Evolutionary conservation across 768 basidiomycete species (phyloP).

Genomic region (Boletus tomentosulus): DNA sequence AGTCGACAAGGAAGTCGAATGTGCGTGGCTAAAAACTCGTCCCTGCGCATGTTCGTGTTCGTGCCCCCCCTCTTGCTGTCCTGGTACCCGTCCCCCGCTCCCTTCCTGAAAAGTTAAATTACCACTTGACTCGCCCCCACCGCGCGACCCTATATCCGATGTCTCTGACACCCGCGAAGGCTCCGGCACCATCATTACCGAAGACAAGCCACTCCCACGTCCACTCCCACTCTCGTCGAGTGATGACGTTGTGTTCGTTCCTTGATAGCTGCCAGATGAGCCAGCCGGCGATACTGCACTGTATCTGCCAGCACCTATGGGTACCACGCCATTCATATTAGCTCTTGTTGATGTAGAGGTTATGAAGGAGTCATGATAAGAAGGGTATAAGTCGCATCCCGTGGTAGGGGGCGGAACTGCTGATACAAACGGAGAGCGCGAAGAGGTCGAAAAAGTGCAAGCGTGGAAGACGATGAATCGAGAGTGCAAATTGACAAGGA

Average conservation of each 20-base stretch:
- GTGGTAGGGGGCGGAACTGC: not conserved
- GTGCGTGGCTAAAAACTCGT: constrained; percentile 8
- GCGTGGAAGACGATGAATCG: constrained; percentile 4
- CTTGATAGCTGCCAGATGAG: constrained; percentile 22
- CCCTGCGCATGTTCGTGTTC: not conserved
- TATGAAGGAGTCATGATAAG: not conserved
- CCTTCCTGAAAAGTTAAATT: constrained; percentile 1
- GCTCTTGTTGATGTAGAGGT: constrained; percentile 1
- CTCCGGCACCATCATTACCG: constrained; percentile 8
- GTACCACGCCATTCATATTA: constrained; percentile 4
- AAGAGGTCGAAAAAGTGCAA: constrained; percentile 1
- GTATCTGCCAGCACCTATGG: constrained; percentile 15
- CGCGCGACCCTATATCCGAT: not conserved
- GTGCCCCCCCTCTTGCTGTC: not conserved
- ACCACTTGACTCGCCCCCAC: not conserved
- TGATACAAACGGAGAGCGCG: not conserved
- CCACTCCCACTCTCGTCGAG: constrained; percentile 15
- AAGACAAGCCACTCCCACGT: constrained; percentile 11
- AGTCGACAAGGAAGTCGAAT: constrained; percentile 26
- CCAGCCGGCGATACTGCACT: constrained; percentile 19
- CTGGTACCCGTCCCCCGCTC: not conserved
- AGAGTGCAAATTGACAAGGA: constrained; percentile 1
- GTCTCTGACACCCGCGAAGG: constrained; percentile 10
- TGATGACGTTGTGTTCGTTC: constrained; percentile 19
- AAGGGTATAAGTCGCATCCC: not conserved